A percentile compares a stretch with the other conserved stretches of the same genome.
Conservation (phyloP, 805 yeast species). For the Maudiozyma serrabonitensis region DNA sequence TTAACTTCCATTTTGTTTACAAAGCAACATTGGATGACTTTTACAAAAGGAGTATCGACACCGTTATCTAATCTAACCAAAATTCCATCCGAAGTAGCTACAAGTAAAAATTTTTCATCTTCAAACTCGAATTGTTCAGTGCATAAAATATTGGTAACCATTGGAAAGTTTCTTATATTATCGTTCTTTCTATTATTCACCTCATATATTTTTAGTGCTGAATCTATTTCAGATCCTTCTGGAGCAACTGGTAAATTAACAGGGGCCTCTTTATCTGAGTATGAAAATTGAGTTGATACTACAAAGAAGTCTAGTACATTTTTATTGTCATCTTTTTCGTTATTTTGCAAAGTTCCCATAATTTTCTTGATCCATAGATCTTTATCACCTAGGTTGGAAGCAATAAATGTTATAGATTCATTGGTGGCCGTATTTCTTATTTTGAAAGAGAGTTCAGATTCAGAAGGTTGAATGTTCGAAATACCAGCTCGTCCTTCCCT, state of each 20-base stretch:
- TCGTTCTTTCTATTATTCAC: conserved; percentile 1
- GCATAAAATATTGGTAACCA: conserved; percentile 34
- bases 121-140: conserved; percentile 38
- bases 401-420: conserved; percentile 42
- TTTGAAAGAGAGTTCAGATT: conserved; percentile 33
- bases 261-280: conserved; percentile 44
- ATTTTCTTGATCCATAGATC: conserved; percentile 49
- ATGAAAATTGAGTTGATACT: conserved; percentile 55
- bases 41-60: conserved; percentile 8
- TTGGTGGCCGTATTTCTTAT: conserved; percentile 50
- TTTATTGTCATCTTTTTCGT: conserved; percentile 25
- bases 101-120: conserved; percentile 37
- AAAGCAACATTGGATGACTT: conserved; percentile 30
- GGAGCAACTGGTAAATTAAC: conserved; percentile 44
- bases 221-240: conserved; percentile 42
- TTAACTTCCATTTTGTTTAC: conserved; percentile 48
- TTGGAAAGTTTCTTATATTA: neutral
- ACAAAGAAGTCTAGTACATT: conserved; percentile 48
- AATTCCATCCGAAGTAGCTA: conserved; percentile 60
- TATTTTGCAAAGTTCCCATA: conserved; percentile 38
- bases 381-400: conserved; percentile 41
- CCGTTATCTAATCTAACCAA: conserved; percentile 32
- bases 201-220: conserved; percentile 30
- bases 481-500: conserved; percentile 6
- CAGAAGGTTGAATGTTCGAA: conserved; percentile 10